Evolutionary conservation across 805 yeast species (phyloP), one percentile per base, ranked within the genome.

Genomic region (Ogataea wickerhamii): DNA sequence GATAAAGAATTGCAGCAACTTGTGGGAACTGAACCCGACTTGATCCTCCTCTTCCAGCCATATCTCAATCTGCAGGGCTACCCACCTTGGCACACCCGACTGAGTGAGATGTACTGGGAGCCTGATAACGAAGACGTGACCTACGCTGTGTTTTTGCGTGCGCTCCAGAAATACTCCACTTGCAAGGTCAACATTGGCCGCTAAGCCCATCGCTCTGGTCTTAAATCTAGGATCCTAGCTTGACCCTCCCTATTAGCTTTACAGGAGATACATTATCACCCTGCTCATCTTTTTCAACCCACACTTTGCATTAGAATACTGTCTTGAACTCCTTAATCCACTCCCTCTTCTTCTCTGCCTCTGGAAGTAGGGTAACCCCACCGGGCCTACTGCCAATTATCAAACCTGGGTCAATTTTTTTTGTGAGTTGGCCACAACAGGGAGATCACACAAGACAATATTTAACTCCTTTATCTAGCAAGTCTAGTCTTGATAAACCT

Each of bases 1-100:
- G 91, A 89, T 59, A 76, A 76, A 43, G 88, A 84, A 55, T 68
- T 83, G 44, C 68, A 69, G 26, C 86, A 79, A 50, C 67, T 87
- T 37, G 93, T 88, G 12, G 93, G 96, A 1, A 72, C 71, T n/a
- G 98, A 93, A 58, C 98, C 98, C 0, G 98, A 93, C 58, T 71
- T 93, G 46, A 67, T 93, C 33, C 68, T 93, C 21, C 65, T 85
- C 37, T 93, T 91, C 59, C 87, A 87, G 16, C 95, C 97, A n/a
- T 70, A 72, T 10, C 68, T 93, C 46, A 95, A 88, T 58, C 71
- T 93, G 34, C 95, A 88, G 61, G 97, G 95, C 13, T 93, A 81
- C 60, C 98, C 98, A 16, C 98, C 98, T 20, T 93, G 98, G 98
- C 98, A 91, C 56, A 77, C 87, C 24, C 75, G 98, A 45, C 73